Evolutionary conservation across 148 eudicot species (phyloP).

Genomic region (Cornus suecica): DNA sequence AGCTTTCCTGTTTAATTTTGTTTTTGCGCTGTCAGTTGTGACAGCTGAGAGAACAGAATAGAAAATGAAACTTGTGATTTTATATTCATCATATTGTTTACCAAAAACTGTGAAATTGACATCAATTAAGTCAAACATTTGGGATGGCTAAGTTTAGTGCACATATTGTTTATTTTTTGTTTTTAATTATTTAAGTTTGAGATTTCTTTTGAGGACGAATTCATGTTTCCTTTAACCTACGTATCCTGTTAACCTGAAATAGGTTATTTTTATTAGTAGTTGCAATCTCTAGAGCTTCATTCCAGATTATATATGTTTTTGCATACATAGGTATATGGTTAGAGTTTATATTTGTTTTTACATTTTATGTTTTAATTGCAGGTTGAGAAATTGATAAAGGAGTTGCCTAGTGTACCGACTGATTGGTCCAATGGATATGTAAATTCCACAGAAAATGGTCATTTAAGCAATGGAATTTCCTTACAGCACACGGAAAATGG

Average conservation of each 20-base stretch:
- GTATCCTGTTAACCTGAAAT: not conserved
- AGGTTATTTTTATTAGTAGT: not conserved
- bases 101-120: not conserved
- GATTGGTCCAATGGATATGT: constrained; percentile 72
- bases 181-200: too few relatives aligned
- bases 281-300: not conserved
- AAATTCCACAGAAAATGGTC: constrained; percentile 42
- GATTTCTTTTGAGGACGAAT: too few relatives aligned
- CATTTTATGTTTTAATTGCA: constrained; percentile 21
- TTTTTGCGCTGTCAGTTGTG: not conserved
- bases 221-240: not conserved
- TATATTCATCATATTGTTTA: not conserved
- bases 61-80: not conserved
- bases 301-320: not conserved
- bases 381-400: constrained; percentile 95
- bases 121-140: not conserved
- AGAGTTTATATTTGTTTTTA: not conserved
- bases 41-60: not conserved
- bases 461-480: constrained; percentile 60
- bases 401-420: constrained; percentile 86
- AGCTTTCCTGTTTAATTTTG: too few relatives aligned
- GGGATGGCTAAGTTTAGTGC: not conserved
- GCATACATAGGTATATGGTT: not conserved
- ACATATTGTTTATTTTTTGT: too few relatives aligned
- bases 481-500: constrained; percentile 70